Conservation (phyloP, 257 asterid genomes). For the Gentiana straminea region DNA sequence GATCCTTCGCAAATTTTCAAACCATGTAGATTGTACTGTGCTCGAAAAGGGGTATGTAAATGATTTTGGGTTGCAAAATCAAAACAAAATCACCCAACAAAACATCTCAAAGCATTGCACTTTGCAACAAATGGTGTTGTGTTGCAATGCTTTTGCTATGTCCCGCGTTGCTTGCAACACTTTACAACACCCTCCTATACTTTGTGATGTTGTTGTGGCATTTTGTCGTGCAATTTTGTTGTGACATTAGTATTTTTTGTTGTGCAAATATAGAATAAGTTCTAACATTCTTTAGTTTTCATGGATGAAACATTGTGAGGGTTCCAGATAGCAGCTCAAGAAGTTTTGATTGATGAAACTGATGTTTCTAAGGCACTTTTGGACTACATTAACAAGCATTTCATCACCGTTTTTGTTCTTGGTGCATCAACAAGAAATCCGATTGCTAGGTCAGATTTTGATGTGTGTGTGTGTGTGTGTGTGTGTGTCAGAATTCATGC, state of each 20-base stretch:
- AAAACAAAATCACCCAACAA: too few species aligned
- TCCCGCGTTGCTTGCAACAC: too few species aligned
- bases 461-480: background rate
- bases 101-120: too few species aligned
- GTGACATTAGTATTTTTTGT: background rate
- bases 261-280: background rate
- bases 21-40: constrained; percentile 41
- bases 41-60: constrained; percentile 50
- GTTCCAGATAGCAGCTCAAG: constrained; percentile 39
- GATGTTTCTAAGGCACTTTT: constrained; percentile 44
- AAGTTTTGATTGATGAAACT: constrained; percentile 39
- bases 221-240: background rate
- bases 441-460: constrained; percentile 22
- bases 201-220: background rate
- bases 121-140: too few species aligned
- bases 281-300: background rate
- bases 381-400: constrained; percentile 40
- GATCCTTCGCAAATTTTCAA: constrained; percentile 25
- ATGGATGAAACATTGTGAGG: constrained; percentile 10
- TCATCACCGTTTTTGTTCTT: constrained; percentile 45
- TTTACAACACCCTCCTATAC: too few species aligned
- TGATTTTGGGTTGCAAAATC: too few species aligned
- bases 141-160: too few species aligned
- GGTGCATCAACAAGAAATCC: constrained; percentile 46
- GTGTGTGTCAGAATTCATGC: too few species aligned